A percentile compares a stretch with the other conserved stretches of the same genome.
These are phyloP conservation scores for Termitomyces sp. DNA, from an alignment of 768 basidiomycete species.

Conservation along the genomic window DNA sequence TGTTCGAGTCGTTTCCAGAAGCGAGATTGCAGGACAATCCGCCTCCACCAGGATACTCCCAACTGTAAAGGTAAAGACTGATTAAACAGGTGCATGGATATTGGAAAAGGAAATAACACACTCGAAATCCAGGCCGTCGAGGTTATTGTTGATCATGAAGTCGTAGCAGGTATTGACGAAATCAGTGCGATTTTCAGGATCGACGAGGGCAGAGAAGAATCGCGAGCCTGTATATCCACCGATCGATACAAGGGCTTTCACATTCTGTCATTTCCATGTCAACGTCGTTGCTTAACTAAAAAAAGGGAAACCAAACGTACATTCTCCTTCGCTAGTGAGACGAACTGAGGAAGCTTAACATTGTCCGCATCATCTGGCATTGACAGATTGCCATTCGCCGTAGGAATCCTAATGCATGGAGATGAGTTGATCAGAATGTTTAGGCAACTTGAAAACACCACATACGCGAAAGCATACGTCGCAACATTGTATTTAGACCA, in stretches of 20 bases:
- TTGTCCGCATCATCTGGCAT: conserved; percentile 26
- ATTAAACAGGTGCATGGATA: background rate
- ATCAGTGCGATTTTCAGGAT: conserved; percentile 49
- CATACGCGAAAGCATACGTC: conserved; percentile 49
- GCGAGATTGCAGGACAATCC: conserved; percentile 73
- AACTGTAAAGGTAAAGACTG: conserved; percentile 30
- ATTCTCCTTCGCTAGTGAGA: conserved; percentile 40
- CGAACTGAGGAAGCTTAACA: conserved; percentile 52
- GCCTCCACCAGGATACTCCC: conserved; percentile 76
- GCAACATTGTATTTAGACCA: conserved; percentile 52
- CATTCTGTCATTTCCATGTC: conserved; percentile 31
- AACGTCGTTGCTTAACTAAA: background rate
- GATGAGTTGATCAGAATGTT: background rate
- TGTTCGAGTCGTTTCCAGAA: conserved; percentile 58
- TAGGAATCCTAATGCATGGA: conserved; percentile 30
- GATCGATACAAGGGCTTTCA: conserved; percentile 54
- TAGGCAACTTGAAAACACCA: background rate
- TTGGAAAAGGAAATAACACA: conserved; percentile 17
- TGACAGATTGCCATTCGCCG: conserved; percentile 26
- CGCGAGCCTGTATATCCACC: conserved; percentile 70
- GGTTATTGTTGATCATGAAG: conserved; percentile 43
- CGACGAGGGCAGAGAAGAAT: conserved; percentile 62
- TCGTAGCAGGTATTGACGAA: conserved; percentile 59
- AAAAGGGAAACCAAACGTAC: conserved; percentile 21
- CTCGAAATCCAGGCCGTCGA: conserved; percentile 61